These are phyloP conservation scores for Funneliformis caledonium DNA, from an alignment of 371 early-diverging fungal species.

Conservation along the genomic window DNA sequence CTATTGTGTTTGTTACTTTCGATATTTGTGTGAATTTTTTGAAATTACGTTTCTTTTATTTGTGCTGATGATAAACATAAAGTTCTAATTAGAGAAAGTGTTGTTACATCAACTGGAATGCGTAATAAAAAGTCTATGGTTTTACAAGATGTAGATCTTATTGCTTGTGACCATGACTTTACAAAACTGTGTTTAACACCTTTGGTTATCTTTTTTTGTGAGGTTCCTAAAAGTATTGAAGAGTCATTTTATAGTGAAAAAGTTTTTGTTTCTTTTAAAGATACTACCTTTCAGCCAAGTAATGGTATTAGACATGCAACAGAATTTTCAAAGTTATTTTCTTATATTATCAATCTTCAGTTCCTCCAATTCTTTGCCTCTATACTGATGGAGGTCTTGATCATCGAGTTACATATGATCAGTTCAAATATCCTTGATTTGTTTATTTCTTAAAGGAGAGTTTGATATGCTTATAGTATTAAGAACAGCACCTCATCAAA, in stretches of 20 bases:
- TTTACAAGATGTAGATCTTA: background rate
- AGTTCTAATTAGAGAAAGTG: background rate
- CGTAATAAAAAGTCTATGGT: background rate
- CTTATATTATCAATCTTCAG: too few relatives aligned
- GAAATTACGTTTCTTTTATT: background rate
- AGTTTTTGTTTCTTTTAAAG: too few relatives aligned
- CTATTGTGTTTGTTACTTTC: background rate
- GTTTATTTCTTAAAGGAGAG: too few relatives aligned
- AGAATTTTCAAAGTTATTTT: too few relatives aligned
- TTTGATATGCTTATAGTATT: too few relatives aligned
- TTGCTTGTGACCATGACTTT: background rate
- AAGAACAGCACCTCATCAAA: too few relatives aligned
- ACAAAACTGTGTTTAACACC: constrained; percentile 7
- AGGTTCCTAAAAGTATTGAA: background rate
- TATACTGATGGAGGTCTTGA: too few relatives aligned
- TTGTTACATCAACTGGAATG: background rate
- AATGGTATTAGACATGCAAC: too few relatives aligned
- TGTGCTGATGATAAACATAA: constrained; percentile 21
- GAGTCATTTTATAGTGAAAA: constrained; percentile 22
- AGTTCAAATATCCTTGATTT: too few relatives aligned
- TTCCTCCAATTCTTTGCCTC: too few relatives aligned
- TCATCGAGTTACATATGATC: too few relatives aligned
- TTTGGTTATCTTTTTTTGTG: background rate
- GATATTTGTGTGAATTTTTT: background rate
- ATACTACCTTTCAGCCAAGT: too few relatives aligned